phyloP scores from a whole-genome alignment of 345 rosid species.

The Salix dunnii region DNA sequence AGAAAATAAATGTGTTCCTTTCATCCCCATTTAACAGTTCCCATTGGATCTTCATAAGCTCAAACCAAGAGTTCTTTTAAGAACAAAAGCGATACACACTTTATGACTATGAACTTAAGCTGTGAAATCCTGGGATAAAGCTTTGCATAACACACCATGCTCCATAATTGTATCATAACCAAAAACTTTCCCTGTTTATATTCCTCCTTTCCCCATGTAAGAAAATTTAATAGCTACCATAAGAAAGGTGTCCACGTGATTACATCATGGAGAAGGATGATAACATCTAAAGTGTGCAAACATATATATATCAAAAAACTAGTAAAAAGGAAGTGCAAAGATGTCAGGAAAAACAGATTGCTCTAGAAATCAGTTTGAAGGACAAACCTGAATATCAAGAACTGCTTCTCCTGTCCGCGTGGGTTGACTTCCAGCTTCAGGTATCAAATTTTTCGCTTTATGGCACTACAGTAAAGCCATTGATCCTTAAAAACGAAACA shows the following conservation, averaged over 20 bases:
- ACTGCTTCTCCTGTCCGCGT: constrained; percentile 98
- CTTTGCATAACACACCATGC: neutral
- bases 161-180: neutral
- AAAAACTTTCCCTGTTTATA: neutral
- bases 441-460: constrained; percentile 96
- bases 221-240: neutral
- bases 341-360: neutral
- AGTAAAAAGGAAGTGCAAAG: neutral
- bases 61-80: no score
- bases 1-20: neutral
- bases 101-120: neutral
- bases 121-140: neutral
- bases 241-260: neutral
- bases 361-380: constrained; percentile 18
- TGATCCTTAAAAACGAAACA: constrained; percentile 32
- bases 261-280: neutral
- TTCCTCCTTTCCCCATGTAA: neutral
- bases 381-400: constrained; percentile 87
- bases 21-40: neutral
- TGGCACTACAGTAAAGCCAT: constrained; percentile 71
- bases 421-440: constrained; percentile 99
- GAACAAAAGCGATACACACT: neutral
- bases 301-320: neutral
- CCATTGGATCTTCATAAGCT: neutral
- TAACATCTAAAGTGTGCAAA: neutral